A percentile compares a stretch with the other conserved stretches of the same genome.
phyloP scores from a whole-genome alignment of 2,329 filamentous ascomycete genomes.

The Monilinia fructigena region DNA sequence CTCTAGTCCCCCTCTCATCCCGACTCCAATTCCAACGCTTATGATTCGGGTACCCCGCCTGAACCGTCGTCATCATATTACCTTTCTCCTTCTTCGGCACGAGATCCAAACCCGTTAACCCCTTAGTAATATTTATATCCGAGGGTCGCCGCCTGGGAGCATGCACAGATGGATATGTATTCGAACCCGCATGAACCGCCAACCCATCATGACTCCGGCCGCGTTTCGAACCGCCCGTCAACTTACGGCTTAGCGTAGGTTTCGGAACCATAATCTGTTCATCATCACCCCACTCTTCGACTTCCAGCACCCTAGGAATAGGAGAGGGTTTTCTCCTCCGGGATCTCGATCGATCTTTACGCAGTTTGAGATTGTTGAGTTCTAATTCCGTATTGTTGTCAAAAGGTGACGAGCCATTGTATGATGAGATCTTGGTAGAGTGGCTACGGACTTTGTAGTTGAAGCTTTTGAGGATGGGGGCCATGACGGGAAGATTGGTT shows the following conservation, averaged over 20 bases:
- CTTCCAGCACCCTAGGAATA: background rate
- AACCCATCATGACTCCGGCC: background rate
- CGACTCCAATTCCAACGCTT: slow-evolving; percentile 3
- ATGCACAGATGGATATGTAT: background rate
- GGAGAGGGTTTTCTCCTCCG: background rate
- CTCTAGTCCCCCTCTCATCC: background rate
- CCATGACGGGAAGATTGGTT: slow-evolving; percentile 15
- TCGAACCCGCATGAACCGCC: no score
- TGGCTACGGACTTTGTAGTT: background rate
- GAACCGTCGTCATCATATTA: slow-evolving; percentile 11
- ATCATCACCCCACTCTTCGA: slow-evolving; percentile 13
- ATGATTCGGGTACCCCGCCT: slow-evolving; percentile 5
- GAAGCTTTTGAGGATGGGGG: slow-evolving; percentile 2
- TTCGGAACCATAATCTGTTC: slow-evolving; percentile 20
- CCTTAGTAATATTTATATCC: background rate
- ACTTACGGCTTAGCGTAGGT: background rate
- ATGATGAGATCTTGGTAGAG: slow-evolving; percentile 1
- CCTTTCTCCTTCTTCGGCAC: slow-evolving; percentile 19
- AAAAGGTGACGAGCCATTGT: background rate
- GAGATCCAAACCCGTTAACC: background rate
- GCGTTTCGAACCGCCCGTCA: background rate
- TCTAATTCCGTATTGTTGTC: background rate
- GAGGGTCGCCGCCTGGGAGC: background rate
- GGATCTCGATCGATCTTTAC: background rate
- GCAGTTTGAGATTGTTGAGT: background rate